Conservation (phyloP, 2,329 filamentous ascomycete genomes). For the Stagonosporopsis chrysanthemi region DNA sequence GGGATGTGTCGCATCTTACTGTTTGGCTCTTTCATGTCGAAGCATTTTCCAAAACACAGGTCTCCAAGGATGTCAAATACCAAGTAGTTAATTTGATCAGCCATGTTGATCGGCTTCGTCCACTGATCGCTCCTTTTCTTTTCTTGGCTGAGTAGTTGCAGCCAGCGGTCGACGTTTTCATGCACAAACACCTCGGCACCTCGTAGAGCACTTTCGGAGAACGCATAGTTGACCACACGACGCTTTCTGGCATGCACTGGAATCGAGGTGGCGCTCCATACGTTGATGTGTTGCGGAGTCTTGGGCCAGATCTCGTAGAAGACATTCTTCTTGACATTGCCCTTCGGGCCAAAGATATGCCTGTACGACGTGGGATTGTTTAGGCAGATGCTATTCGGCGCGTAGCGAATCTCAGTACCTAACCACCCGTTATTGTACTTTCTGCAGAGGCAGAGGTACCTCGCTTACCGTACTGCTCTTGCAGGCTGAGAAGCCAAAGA, state of each 20-base stretch:
- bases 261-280: constrained; percentile 36
- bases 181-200: constrained; percentile 51
- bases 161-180: constrained; percentile 26
- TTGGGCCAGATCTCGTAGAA: constrained; percentile 54
- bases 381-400: constrained; percentile 76
- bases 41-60: constrained; percentile 25
- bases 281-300: constrained; percentile 44
- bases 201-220: constrained; percentile 51
- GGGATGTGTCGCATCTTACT: constrained; percentile 21
- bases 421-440: constrained; percentile 27
- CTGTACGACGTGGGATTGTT: constrained; percentile 65
- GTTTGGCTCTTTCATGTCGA: constrained; percentile 41
- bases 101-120: constrained; percentile 21
- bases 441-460: no score
- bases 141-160: constrained; percentile 6
- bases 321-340: constrained; percentile 54
- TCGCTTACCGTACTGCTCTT: constrained; percentile 64
- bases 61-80: constrained; percentile 39
- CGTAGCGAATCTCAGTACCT: constrained; percentile 60
- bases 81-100: constrained; percentile 18
- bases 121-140: constrained; percentile 11
- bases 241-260: constrained; percentile 48
- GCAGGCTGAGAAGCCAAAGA: constrained; percentile 73
- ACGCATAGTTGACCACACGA: constrained; percentile 51
- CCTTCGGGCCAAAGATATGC: constrained; percentile 53